Evolutionary conservation across 2,329 filamentous ascomycete genomes (phyloP), one percentile per base, ranked within the genome.

Genomic region (Chrysoporthe deuterocubensis): DNA sequence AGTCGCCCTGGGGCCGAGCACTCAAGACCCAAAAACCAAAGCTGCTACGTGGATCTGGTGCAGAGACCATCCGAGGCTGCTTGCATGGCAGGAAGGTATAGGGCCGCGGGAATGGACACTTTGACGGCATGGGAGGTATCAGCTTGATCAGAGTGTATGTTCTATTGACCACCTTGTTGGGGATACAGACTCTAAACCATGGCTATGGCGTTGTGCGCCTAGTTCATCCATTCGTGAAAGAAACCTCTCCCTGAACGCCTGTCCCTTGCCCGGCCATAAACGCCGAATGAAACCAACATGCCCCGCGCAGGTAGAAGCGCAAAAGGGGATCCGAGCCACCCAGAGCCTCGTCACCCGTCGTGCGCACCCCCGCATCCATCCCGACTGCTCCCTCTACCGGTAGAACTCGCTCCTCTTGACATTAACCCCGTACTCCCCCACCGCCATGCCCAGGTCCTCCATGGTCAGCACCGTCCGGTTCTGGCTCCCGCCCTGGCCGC

Each of bases 351-450:
- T n/a, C 32, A n/a, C 54, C 8, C 37, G 32, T 42, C 56, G 16
- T 58, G 34, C 16, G 16, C 32, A 37, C 32, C 59, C 21, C 34
- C 34, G 16, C 52, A 14, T 26, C 56, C 18, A 21, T 16, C 50
- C 16, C 14, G 9, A 3, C 21, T 21, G 14, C 26, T 75, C 16
- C 32, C 18, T 11, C n/a, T 73, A 97, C 74, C 94, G 87, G 79
- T 99, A 99, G 77, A 98, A 99, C 82, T 99, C 96, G 76, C 95
- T 94, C 71, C 96, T 87, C 88, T 97, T 98, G 64, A 98, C 92
- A 77, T 97, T 99, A 64, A 99, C 94, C 1, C 96, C 96, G 77
- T 98, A 99, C 83, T 99, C 96, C 43, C 92, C 92, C 42, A 98
- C 95, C 1, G 96, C 96, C 94, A 98, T 98, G 18, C 96, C 96